Conservation (phyloP, 805 yeast genomes). For the Yarrowia sp. region DNA sequence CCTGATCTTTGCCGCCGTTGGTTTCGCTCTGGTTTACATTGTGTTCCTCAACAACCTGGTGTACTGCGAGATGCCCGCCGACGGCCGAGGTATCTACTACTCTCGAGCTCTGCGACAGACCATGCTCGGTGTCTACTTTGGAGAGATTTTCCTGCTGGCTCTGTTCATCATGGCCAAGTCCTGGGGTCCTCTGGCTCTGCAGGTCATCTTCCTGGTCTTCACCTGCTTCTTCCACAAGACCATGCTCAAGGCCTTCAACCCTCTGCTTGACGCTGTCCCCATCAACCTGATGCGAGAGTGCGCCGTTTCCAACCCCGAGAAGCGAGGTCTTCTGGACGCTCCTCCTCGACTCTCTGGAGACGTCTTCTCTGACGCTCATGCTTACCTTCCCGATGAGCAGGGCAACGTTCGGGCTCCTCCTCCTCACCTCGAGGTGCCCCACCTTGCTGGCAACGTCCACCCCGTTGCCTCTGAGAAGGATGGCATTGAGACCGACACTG, state of each 20-base stretch:
- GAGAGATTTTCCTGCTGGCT: conserved; percentile 85
- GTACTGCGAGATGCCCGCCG: conserved; percentile 72
- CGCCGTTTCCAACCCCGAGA: neutral
- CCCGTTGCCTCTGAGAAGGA: conserved; percentile 12
- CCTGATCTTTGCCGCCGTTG: conserved; percentile 71
- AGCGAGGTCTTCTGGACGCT: conserved; percentile 26
- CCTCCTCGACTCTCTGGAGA: conserved; percentile 35
- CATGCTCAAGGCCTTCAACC: conserved; percentile 69
- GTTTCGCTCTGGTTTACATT: conserved; percentile 74
- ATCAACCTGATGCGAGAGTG: conserved; percentile 46
- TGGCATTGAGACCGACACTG: conserved; percentile 4
- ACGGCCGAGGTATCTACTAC: conserved; percentile 81
- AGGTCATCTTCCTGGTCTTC: conserved; percentile 65
- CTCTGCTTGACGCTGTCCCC: conserved; percentile 56
- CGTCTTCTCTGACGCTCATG: conserved; percentile 34
- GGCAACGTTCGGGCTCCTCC: neutral
- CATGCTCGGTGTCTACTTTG: conserved; percentile 84
- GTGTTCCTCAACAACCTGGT: conserved; percentile 80
- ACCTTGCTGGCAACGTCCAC: conserved; percentile 2
- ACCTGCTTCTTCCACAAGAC: conserved; percentile 75
- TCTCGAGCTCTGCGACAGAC: conserved; percentile 91
- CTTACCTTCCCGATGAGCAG: conserved; percentile 29
- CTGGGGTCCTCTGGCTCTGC: conserved; percentile 91
- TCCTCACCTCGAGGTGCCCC: conserved; percentile 15
- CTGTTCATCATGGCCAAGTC: conserved; percentile 88